Evolutionary conservation across 257 asterid species (phyloP).

Genomic region (Hygrophila difformis): DNA sequence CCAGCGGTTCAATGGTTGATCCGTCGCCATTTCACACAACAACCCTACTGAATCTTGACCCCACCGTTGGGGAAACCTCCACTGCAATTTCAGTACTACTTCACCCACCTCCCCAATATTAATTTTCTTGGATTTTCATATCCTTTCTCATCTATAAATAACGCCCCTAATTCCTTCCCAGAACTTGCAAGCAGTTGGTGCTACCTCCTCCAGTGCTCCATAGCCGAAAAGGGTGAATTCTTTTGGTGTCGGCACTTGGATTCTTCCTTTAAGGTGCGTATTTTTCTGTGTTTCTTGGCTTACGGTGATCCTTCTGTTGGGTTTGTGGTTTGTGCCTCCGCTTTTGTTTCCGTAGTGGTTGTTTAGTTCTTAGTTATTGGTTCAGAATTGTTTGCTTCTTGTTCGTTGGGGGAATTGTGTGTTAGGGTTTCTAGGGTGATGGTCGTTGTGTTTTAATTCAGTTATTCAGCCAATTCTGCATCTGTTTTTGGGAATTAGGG

Average conservation of each 20-base stretch:
- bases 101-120: background rate
- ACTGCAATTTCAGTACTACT: too few relatives aligned
- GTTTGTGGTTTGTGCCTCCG: background rate
- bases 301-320: too few relatives aligned
- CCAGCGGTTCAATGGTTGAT: constrained; percentile 23
- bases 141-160: constrained; percentile 24
- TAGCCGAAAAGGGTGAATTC: constrained; percentile 5
- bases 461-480: constrained; percentile 1
- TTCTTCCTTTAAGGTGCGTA: constrained; percentile 19
- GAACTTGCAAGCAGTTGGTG: constrained; percentile 20
- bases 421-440: too few relatives aligned
- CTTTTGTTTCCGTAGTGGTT: background rate
- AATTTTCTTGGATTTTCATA: too few relatives aligned
- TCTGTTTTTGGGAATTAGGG: background rate
- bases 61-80: constrained; percentile 9
- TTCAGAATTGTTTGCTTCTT: constrained; percentile 7
- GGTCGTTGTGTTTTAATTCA: background rate
- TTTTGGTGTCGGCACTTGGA: constrained; percentile 16
- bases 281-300: too few relatives aligned
- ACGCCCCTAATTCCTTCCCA: constrained; percentile 8
- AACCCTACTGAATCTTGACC: constrained; percentile 13
- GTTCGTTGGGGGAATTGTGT: too few relatives aligned
- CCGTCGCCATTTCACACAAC: constrained; percentile 6
- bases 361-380: background rate
- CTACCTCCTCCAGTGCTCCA: constrained; percentile 10